Evolutionary conservation across 2,329 filamentous ascomycete species (phyloP).

Genomic region (Calonectria montana): DNA sequence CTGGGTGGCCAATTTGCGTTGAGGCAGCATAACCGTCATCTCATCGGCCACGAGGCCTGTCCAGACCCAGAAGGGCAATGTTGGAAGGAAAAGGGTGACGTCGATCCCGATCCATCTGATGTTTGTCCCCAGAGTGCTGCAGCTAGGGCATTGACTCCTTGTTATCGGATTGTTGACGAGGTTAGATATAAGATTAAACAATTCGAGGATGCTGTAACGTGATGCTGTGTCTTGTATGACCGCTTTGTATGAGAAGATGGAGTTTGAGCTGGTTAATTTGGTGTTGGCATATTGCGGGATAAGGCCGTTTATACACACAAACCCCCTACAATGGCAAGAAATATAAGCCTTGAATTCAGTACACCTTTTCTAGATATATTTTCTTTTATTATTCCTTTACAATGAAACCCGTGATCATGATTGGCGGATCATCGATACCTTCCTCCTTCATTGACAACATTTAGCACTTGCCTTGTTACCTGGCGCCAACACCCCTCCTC

Average conservation of each 20-base stretch:
- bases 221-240: background rate
- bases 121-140: background rate
- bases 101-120: background rate
- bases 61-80: background rate
- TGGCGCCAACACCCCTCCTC: background rate
- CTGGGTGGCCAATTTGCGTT: background rate
- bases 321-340: too few relatives aligned
- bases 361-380: background rate
- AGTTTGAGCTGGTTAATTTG: background rate
- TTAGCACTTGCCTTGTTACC: background rate
- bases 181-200: background rate
- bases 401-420: background rate
- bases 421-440: background rate
- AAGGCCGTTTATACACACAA: too few relatives aligned
- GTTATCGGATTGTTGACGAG: background rate
- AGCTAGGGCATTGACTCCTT: background rate
- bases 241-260: background rate
- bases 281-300: too few relatives aligned
- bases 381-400: background rate
- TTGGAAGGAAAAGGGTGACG: background rate
- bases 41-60: background rate
- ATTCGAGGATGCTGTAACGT: background rate
- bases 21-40: background rate
- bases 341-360: background rate
- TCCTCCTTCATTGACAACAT: background rate